Evolutionary conservation across 495 filamentous ascomycete genomes (phyloP).

Genomic region (Tuber indicum): DNA sequence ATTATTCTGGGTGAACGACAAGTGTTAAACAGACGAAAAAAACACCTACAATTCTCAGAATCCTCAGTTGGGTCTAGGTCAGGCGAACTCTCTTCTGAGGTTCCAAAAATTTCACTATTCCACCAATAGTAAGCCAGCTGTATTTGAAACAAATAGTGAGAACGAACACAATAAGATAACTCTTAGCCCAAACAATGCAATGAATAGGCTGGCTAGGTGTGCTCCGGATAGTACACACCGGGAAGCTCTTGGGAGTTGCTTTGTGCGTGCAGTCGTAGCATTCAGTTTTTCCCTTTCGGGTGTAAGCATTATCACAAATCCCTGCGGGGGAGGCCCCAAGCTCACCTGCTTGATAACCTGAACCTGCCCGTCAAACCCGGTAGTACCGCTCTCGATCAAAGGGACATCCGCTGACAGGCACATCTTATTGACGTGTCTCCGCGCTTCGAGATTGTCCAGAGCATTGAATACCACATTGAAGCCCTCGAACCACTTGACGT

Average conservation of each 20-base stretch:
- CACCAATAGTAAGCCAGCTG: slow-evolving; percentile 29
- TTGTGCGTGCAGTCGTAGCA: slow-evolving; percentile 95
- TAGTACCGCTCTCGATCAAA: slow-evolving; percentile 93
- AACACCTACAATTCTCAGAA: slow-evolving; percentile 62
- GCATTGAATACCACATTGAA: slow-evolving; percentile 94
- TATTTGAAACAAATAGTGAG: slow-evolving; percentile 19
- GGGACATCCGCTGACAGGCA: slow-evolving; percentile 86
- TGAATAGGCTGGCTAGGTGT: slow-evolving; percentile 94
- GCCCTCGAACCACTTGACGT: slow-evolving; percentile 75
- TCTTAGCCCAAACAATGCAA: slow-evolving; percentile 99
- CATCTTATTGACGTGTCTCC: slow-evolving; percentile 96
- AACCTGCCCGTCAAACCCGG: slow-evolving; percentile 95
- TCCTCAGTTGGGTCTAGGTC: slow-evolving; percentile 73
- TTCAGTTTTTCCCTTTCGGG: slow-evolving; percentile 66
- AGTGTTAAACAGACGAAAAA: not conserved
- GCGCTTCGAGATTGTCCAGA: slow-evolving; percentile 88
- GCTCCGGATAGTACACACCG: slow-evolving; percentile 93
- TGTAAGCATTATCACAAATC: slow-evolving; percentile 22
- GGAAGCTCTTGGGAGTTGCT: slow-evolving; percentile 79
- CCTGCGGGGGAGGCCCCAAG: slow-evolving; percentile 9
- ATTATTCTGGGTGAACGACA: not conserved
- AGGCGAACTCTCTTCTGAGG: slow-evolving; percentile 72
- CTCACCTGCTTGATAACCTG: slow-evolving; percentile 83
- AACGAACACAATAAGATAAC: slow-evolving; percentile 77
- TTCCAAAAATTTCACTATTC: slow-evolving; percentile 74